Evolutionary conservation across 2,329 filamentous ascomycete genomes (phyloP), one percentile per base, ranked within the genome.

Genomic region (Epichloe sylvatica): DNA sequence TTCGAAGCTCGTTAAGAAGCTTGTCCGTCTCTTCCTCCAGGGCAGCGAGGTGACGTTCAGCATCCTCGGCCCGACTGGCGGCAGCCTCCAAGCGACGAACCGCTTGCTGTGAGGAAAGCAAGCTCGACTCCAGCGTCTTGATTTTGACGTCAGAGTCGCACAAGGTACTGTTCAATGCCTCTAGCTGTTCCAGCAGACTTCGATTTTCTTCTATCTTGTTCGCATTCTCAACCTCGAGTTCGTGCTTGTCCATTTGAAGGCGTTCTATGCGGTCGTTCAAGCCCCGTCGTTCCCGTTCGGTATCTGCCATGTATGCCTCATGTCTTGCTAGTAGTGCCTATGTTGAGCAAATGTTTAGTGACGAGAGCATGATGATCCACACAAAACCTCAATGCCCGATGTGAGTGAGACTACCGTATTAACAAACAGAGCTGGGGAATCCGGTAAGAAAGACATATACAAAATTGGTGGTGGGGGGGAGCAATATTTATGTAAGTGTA

Each of bases 301-400:
- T 88, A 65, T 95, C 88, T 57, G 83, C 83, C 76, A 96, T 91
- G 68, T 94, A 96, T 52, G 86, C 81, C 72, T 97, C 90, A 77
- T 98, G 90, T 60, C 91, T 84, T 55, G 84, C 81, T 40, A 98
- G 80, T 50, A 98, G 76, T 52, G 89, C 89, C 92, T 97, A 81
- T 52, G 84, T 67, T 49, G 34, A 43, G 77, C 71, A 68, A 80
- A 85, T 48, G 35, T 81, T 94, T 69, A 94, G 84, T 70, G 75
- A 76, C 56, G 74, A 71, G 52, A 62, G 54, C 53, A 58, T 57
- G 41, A 45, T 47, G 36, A 38, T 47, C 2, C 25, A 9, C 7
- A 33, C 9, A 4, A 11, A 35, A 38, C 34, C 17, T 34, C 37
- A 21, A 40, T n/a, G 2, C 5, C 15, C 12, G 17, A 11, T 11